phyloP scores from a whole-genome alignment of 345 rosid species.

The Brassica juncea region DNA sequence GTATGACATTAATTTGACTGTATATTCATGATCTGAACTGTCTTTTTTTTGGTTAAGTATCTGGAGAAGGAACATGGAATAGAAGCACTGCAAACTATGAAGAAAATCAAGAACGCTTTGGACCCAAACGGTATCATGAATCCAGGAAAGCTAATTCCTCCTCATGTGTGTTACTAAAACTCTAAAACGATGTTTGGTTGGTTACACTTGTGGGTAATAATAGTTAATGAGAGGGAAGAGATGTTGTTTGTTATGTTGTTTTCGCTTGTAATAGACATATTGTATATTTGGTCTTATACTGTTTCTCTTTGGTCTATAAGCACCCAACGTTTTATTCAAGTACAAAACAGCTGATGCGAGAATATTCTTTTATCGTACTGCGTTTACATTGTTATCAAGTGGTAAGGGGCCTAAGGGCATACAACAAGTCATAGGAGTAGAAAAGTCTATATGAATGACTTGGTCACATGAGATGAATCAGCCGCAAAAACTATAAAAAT shows the following conservation, averaged over 20 bases:
- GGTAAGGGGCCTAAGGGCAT: neutral
- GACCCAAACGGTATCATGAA: conserved; percentile 94
- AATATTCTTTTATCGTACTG: neutral
- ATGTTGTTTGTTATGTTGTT: neutral
- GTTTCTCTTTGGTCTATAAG: conserved; percentile 4
- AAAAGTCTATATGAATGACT: conserved; percentile 15
- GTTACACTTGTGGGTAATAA: conserved; percentile 8
- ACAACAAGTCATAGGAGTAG: conserved; percentile 4
- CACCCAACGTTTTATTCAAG: neutral
- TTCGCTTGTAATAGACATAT: neutral
- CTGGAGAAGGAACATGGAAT: conserved; percentile 86
- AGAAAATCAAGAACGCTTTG: conserved; percentile 67
- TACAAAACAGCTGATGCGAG: conserved; percentile 16
- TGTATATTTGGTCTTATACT: conserved; percentile 8
- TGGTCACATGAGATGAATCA: conserved; percentile 19
- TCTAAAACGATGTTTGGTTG: neutral
- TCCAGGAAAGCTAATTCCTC: conserved; percentile 94
- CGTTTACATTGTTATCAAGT: neutral
- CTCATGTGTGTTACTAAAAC: conserved; percentile 72
- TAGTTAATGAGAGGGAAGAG: conserved; percentile 1
- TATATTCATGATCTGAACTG: neutral
- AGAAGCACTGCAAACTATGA: conserved; percentile 84
- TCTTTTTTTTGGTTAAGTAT: conserved; percentile 47
- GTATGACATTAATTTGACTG: neutral
- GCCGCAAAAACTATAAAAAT: conserved; percentile 32